A percentile compares a stretch with the other conserved stretches of the same genome.
phyloP scores from a whole-genome alignment of 805 yeast genomes.

The Candida coleopterorum region DNA sequence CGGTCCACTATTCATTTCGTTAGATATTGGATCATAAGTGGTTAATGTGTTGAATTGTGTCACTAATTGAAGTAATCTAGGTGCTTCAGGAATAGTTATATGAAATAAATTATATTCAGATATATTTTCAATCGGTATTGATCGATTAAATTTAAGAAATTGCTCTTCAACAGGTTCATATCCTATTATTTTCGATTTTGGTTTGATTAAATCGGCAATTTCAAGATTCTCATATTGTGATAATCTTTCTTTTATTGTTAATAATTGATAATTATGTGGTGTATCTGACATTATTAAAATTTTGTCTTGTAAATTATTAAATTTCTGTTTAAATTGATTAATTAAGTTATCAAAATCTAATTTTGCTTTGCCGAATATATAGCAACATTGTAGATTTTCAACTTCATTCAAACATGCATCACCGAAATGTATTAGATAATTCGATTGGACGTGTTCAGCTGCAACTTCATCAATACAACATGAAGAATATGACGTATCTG shows the following conservation, averaged over 20 bases:
- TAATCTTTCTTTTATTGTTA: conserved; percentile 31
- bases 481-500: conserved; percentile 92
- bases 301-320: conserved; percentile 33
- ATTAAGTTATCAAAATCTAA: conserved; percentile 41
- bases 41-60: conserved; percentile 61
- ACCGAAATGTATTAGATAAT: conserved; percentile 87
- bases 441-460: conserved; percentile 85
- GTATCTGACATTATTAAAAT: conserved; percentile 74
- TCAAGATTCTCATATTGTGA: conserved; percentile 28
- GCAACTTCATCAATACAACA: conserved; percentile 98
- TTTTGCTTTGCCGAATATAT: conserved; percentile 69
- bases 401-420: conserved; percentile 88
- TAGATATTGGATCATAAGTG: conserved; percentile 40
- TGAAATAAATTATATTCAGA: conserved; percentile 61
- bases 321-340: conserved; percentile 37
- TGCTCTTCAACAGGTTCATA: conserved; percentile 12
- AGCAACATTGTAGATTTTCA: conserved; percentile 66
- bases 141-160: conserved; percentile 11
- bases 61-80: conserved; percentile 68
- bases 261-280: conserved; percentile 49
- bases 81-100: conserved; percentile 68
- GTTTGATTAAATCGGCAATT: conserved; percentile 29
- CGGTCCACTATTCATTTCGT: conserved; percentile 48
- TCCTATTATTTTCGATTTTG: conserved; percentile 40
- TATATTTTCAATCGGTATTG: conserved; percentile 22